Evolutionary conservation across 2,329 filamentous ascomycete species (phyloP).

Genomic region (Penicillium occitanis): DNA sequence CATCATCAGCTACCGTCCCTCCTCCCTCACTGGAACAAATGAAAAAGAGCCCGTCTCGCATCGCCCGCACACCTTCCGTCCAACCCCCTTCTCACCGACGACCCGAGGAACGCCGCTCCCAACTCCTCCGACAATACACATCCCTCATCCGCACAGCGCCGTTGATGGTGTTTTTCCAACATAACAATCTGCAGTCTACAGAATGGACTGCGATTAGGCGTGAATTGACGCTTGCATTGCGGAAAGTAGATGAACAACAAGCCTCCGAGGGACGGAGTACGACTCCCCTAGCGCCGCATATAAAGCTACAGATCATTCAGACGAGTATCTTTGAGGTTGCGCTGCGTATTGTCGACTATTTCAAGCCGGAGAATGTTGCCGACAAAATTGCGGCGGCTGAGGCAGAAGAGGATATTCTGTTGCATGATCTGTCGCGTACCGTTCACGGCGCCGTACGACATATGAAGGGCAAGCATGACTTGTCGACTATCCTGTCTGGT

Average conservation of each 20-base stretch:
- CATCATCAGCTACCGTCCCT: slow-evolving; percentile 45
- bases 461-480: slow-evolving; percentile 56
- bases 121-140: slow-evolving; percentile 82
- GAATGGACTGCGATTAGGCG: slow-evolving; percentile 74
- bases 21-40: slow-evolving; percentile 54
- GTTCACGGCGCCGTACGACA: slow-evolving; percentile 54
- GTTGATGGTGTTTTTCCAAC: slow-evolving; percentile 81
- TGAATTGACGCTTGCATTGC: slow-evolving; percentile 62
- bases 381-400: slow-evolving; percentile 23
- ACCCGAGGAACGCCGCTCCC: slow-evolving; percentile 83
- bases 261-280: slow-evolving; percentile 52
- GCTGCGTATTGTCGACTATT: slow-evolving; percentile 83
- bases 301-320: slow-evolving; percentile 81
- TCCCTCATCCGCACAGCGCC: slow-evolving; percentile 83
- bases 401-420: slow-evolving; percentile 44
- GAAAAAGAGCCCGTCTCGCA: slow-evolving; percentile 26
- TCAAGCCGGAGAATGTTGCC: slow-evolving; percentile 52
- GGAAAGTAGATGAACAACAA: slow-evolving; percentile 66
- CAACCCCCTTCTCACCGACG: slow-evolving; percentile 87
- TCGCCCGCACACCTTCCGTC: slow-evolving; percentile 49
- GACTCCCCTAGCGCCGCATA: slow-evolving; percentile 54
- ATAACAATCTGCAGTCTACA: slow-evolving; percentile 71
- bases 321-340: slow-evolving; percentile 87
- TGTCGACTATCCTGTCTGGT: slow-evolving; percentile 76
- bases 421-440: slow-evolving; percentile 59